Evolutionary conservation across 139 green algal genomes (phyloP).

Genomic region (Eudorina sp.): DNA sequence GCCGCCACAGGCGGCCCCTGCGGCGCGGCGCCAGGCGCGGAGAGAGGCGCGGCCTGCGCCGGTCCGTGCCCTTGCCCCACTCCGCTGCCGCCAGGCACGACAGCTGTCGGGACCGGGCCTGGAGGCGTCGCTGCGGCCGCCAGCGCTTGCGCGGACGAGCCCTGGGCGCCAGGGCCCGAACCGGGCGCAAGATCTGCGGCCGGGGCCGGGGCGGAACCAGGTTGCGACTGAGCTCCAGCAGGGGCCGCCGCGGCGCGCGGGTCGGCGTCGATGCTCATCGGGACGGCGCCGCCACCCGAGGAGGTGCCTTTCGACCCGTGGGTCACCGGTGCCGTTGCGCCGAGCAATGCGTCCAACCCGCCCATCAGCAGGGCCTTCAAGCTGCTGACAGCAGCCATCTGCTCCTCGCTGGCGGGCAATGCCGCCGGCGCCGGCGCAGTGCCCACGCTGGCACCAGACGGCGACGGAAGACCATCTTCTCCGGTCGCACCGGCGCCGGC

Average conservation of each 20-base stretch:
- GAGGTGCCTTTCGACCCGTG: background rate
- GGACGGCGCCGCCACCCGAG: background rate
- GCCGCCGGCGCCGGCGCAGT: background rate
- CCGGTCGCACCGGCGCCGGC: background rate
- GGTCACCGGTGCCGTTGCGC: background rate
- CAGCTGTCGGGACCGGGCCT: no score
- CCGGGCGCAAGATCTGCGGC: no score
- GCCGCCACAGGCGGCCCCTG: no score
- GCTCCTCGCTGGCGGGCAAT: background rate
- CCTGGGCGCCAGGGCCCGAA: no score
- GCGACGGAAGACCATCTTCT: no score
- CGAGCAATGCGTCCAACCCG: background rate
- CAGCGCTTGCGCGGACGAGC: background rate
- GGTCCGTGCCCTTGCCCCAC: background rate
- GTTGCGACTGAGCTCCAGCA: background rate
- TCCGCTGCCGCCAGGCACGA: background rate
- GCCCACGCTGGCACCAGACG: no score
- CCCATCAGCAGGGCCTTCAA: constrained; percentile 29
- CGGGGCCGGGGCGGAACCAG: background rate
- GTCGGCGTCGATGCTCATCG: background rate
- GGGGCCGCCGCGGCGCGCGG: no score
- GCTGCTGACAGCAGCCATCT: constrained; percentile 17
- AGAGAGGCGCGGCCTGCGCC: no score
- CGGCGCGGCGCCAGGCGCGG: background rate
- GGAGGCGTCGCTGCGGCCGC: background rate